phyloP scores from a whole-genome alignment of 306 rosid species.

The Malus sieversii region DNA sequence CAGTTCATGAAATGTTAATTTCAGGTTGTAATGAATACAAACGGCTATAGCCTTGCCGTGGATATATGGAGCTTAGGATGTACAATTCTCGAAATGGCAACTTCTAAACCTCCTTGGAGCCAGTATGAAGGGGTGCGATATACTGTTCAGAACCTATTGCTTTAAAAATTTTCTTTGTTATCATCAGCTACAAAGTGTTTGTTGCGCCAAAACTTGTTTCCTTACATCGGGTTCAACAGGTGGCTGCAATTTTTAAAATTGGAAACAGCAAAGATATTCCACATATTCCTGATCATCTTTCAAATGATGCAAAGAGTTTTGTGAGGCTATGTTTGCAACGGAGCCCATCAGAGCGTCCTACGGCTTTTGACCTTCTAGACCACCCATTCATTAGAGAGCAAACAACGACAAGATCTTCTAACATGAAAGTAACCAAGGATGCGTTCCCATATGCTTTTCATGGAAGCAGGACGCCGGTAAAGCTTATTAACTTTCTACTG shows the following conservation, averaged over 20 bases:
- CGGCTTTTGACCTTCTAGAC: slow-evolving; percentile 56
- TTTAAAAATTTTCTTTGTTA: not conserved
- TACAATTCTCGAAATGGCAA: slow-evolving; percentile 98
- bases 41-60: slow-evolving; percentile 81
- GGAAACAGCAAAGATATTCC: slow-evolving; percentile 98
- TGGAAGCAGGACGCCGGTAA: slow-evolving; percentile 91
- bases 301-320: slow-evolving; percentile 72
- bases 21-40: slow-evolving; percentile 94
- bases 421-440: slow-evolving; percentile 56
- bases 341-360: slow-evolving; percentile 71
- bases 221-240: slow-evolving; percentile 46
- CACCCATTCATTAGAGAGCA: slow-evolving; percentile 87
- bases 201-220: slow-evolving; percentile 18
- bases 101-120: slow-evolving; percentile 94
- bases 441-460: slow-evolving; percentile 62
- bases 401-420: slow-evolving; percentile 49
- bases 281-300: slow-evolving; percentile 84
- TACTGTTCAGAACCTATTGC: slow-evolving; percentile 24
- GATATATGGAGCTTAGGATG: slow-evolving; percentile 99
- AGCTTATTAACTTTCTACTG: slow-evolving; percentile 13
- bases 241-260: slow-evolving; percentile 96
- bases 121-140: slow-evolving; percentile 92
- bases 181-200: slow-evolving; percentile 7
- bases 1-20: slow-evolving; percentile 10
- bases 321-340: slow-evolving; percentile 78